Base-by-base conservation (phyloP, 805 yeast species). In the Myxozyma monticola region DNA sequence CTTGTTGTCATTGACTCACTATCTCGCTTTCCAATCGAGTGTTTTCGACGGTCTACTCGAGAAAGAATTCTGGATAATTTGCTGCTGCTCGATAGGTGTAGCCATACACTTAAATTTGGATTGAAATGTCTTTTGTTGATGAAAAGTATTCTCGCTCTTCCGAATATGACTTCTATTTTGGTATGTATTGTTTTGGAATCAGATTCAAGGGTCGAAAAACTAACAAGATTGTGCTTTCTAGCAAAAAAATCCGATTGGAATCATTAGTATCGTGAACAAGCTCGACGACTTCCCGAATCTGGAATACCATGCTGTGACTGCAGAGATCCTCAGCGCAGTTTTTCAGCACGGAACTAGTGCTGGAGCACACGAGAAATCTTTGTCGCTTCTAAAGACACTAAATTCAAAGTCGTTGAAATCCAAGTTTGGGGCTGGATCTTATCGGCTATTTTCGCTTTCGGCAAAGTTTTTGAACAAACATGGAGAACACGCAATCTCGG, bases 201-300 rank as follows among this genome's bases (percentile, higher is more conserved):
- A n/a, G n/a, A n/a, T n/a, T n/a, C n/a, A n/a, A n/a, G n/a, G 22
- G 31, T 22, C 25, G 67, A 75, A 22, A 68, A 80, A 76, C 68
- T 85, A 37, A 48, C 76, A 2, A 61, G 68, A 8, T 58, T 85
- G 68, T 62, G 49, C 21, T 52, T 12, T 33, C 8, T 41, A 47
- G 45, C 57, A 53, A 41, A 44, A 17, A 17, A 17, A 40, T 25
- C 37, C 48, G 2, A 21, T 26, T 6, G 48, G 41, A 3, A 10
- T 50, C 10, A n/a, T n/a, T 24, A 35, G 15, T 24, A 30, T 51
- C 12, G 28, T 33, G 26, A 15, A 18, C n/a, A 37, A 31, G 24
- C 29, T 42, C 20, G 31, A 30, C 14, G 21, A 3, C 2, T 20
- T 28, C 7, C 26, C 18, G 15, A 15, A n/a, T 33, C 20, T n/a